These are phyloP conservation scores for Candida tropicalis DNA, from an alignment of 1,139 yeast genomes.

Conservation along the genomic window DNA sequence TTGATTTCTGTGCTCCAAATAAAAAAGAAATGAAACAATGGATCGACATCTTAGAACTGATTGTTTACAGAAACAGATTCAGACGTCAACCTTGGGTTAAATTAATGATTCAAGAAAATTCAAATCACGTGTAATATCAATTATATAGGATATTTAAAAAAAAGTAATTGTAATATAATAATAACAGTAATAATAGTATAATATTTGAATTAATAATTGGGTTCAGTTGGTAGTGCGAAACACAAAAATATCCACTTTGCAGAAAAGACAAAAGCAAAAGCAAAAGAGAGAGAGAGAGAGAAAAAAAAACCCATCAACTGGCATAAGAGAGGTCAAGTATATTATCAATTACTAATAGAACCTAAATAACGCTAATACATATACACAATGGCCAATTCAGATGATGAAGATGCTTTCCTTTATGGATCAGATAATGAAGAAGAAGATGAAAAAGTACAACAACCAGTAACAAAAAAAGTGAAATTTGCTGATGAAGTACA, in stretches of 20 bases:
- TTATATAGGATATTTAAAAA: too few relatives aligned
- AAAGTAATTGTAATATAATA: not conserved
- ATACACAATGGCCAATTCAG: slow-evolving; percentile 36
- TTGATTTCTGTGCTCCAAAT: slow-evolving; percentile 70
- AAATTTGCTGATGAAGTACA: slow-evolving; percentile 14
- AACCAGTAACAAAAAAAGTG: slow-evolving; percentile 14
- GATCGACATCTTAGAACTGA: slow-evolving; percentile 55
- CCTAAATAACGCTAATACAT: too few relatives aligned
- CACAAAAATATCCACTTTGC: too few relatives aligned
- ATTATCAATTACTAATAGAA: too few relatives aligned
- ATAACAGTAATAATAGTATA: too few relatives aligned
- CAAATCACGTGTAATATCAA: not conserved
- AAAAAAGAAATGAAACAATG: slow-evolving; percentile 56
- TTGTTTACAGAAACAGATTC: slow-evolving; percentile 55
- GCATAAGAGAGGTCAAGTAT: too few relatives aligned
- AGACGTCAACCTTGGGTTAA: slow-evolving; percentile 76
- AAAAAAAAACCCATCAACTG: too few relatives aligned
- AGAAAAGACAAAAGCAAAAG: not conserved
- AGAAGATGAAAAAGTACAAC: slow-evolving; percentile 20
- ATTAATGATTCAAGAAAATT: slow-evolving; percentile 33
- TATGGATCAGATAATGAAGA: slow-evolving; percentile 69
- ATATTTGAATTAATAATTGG: too few relatives aligned
- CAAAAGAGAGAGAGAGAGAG: not conserved
- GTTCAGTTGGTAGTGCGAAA: too few relatives aligned
- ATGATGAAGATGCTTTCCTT: slow-evolving; percentile 83